A percentile compares a stretch with the other conserved stretches of the same genome.
Conservation (phyloP, 495 filamentous ascomycete genomes). For the Lineolata rhizophorae region DNA sequence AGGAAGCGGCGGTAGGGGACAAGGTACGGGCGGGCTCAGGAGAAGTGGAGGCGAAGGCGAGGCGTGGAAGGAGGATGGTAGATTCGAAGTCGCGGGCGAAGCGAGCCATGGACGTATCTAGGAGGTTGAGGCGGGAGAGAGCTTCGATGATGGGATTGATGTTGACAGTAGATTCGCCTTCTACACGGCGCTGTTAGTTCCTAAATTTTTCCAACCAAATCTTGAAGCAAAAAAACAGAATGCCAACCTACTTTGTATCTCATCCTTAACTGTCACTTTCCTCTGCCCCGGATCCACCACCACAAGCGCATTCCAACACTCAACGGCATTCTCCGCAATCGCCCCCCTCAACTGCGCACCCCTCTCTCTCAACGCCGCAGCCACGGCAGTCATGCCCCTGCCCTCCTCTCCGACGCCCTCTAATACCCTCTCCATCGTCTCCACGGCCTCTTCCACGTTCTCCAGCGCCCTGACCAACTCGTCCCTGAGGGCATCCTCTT, state of each 20-base stretch:
- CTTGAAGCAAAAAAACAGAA: background rate
- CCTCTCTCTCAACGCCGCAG: constrained; percentile 14
- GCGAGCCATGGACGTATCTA: constrained; percentile 2
- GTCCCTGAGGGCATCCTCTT: constrained; percentile 15
- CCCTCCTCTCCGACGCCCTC: constrained; percentile 9
- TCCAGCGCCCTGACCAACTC: constrained; percentile 15
- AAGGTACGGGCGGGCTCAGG: background rate
- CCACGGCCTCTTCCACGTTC: constrained; percentile 25
- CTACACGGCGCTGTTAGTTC: too few relatives aligned
- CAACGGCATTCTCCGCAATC: constrained; percentile 12
- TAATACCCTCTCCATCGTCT: constrained; percentile 15
- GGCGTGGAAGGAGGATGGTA: constrained; percentile 1
- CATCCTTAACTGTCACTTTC: too few relatives aligned
- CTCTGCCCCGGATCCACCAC: too few relatives aligned
- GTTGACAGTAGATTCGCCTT: too few relatives aligned
- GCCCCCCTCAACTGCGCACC: constrained; percentile 12
- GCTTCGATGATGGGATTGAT: constrained; percentile 2
- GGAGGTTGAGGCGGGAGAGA: constrained; percentile 1
- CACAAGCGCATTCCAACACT: constrained; percentile 20
- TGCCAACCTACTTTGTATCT: too few relatives aligned
- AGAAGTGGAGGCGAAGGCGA: too few relatives aligned
- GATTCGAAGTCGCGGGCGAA: constrained; percentile 8
- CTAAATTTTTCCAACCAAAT: too few relatives aligned
- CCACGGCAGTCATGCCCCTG: constrained; percentile 13
- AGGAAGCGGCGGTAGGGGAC: background rate